phyloP scores from a whole-genome alignment of 306 rosid genomes.

The Crataegus laevigata region DNA sequence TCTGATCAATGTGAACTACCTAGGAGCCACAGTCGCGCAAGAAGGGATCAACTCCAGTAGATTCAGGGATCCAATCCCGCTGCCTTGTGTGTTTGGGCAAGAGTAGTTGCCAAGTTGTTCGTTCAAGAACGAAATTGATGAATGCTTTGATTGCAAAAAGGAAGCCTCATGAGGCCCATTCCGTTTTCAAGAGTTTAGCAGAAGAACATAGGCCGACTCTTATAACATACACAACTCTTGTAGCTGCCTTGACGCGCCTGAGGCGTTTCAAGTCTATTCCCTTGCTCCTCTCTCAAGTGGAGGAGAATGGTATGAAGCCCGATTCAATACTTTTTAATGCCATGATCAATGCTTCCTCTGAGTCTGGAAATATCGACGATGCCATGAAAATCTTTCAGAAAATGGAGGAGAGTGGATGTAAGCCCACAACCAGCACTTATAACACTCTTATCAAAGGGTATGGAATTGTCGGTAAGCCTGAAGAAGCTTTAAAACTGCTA shows the following conservation, averaged over 20 bases:
- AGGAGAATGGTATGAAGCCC: slow-evolving; percentile 67
- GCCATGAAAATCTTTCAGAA: slow-evolving; percentile 66
- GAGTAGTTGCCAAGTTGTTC: slow-evolving; percentile 67
- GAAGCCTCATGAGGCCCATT: slow-evolving; percentile 73
- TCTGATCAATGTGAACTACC: slow-evolving; percentile 18
- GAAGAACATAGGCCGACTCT: slow-evolving; percentile 80
- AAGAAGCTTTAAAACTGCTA: slow-evolving; percentile 59
- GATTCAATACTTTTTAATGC: slow-evolving; percentile 85
- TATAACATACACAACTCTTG: slow-evolving; percentile 83
- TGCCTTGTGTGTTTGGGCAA: slow-evolving; percentile 58
- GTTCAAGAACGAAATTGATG: slow-evolving; percentile 85
- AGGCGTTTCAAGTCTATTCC: slow-evolving; percentile 74
- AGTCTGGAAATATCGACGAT: slow-evolving; percentile 59
- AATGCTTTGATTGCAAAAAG: slow-evolving; percentile 48
- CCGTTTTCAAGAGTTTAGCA: slow-evolving; percentile 48
- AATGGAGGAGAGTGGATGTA: slow-evolving; percentile 75
- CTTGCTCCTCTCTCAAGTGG: slow-evolving; percentile 55
- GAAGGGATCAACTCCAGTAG: slow-evolving; percentile 32
- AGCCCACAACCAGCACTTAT: slow-evolving; percentile 80
- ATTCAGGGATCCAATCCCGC: slow-evolving; percentile 31
- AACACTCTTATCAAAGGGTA: slow-evolving; percentile 89
- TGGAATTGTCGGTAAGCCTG: slow-evolving; percentile 67
- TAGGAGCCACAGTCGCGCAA: slow-evolving; percentile 41
- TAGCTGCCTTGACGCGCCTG: slow-evolving; percentile 78
- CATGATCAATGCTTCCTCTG: slow-evolving; percentile 84